These are phyloP conservation scores for Acidiella bohemica DNA, from an alignment of 495 filamentous ascomycete species.

Conservation along the genomic window DNA sequence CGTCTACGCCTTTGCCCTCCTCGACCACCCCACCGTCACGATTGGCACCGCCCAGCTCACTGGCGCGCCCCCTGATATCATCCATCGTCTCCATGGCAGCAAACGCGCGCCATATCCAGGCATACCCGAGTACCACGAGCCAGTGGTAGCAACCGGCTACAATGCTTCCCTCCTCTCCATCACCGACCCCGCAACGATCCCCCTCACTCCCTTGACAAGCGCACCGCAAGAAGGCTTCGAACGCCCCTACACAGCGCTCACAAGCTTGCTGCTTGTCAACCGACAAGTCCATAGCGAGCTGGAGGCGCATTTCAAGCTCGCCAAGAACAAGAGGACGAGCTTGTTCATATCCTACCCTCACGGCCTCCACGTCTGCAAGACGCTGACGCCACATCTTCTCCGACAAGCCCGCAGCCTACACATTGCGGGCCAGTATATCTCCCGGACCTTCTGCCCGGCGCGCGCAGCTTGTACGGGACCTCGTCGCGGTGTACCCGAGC, in stretches of 20 bases:
- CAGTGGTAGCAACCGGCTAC: constrained; percentile 10
- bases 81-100: constrained; percentile 13
- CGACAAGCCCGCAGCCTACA: constrained; percentile 21
- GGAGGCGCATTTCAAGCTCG: constrained; percentile 3
- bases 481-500: not conserved
- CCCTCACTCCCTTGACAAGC: not conserved
- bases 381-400: constrained; percentile 21
- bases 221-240: not conserved
- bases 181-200: constrained; percentile 9
- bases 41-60: constrained; percentile 15
- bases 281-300: constrained; percentile 13
- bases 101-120: constrained; percentile 6
- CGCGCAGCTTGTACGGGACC: constrained; percentile 9
- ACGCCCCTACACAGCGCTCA: not conserved
- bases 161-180: constrained; percentile 7
- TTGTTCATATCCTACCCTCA: constrained; percentile 23
- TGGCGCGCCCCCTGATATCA: constrained; percentile 10
- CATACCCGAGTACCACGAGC: constrained; percentile 14
- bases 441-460: not conserved
- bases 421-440: constrained; percentile 20
- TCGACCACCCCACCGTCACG: constrained; percentile 15
- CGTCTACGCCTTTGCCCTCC: constrained; percentile 20
- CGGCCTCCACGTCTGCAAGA: constrained; percentile 21
- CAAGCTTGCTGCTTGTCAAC: constrained; percentile 11
- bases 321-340: constrained; percentile 1